A percentile compares a stretch with the other conserved stretches of the same genome.
phyloP scores from a whole-genome alignment of 2,329 filamentous ascomycete genomes.

The Claviceps sp. region DNA sequence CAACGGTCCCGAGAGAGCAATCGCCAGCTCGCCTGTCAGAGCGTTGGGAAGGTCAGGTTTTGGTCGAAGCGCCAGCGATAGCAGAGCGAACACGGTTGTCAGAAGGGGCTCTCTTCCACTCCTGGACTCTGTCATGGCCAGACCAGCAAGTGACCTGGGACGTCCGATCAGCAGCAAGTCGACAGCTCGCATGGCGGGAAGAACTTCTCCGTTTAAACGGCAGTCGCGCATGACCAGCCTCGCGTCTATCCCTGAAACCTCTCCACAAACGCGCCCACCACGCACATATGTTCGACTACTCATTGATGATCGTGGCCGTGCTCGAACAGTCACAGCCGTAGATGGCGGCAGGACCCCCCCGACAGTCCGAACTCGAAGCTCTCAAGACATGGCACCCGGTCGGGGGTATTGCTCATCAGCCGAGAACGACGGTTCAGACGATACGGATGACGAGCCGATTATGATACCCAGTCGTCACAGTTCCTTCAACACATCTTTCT shows the following conservation, averaged over 20 bases:
- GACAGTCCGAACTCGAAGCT: conserved; percentile 16
- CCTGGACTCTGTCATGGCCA: conserved; percentile 31
- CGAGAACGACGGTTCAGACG: conserved; percentile 40
- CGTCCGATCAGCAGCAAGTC: conserved; percentile 21
- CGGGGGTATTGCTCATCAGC: conserved; percentile 30
- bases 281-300: conserved; percentile 48
- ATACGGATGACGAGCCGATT: conserved; percentile 51
- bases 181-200: conserved; percentile 28
- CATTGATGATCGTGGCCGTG: conserved; percentile 48
- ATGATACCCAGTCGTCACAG: conserved; percentile 47
- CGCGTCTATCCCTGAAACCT: conserved; percentile 44
- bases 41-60: conserved; percentile 33
- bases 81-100: conserved; percentile 29
- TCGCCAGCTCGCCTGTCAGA: conserved; percentile 39
- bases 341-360: conserved; percentile 18
- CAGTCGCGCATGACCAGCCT: conserved; percentile 38
- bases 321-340: conserved; percentile 39
- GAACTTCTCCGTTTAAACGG: conserved; percentile 38
- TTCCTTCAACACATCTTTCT: conserved; percentile 41
- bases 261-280: conserved; percentile 24
- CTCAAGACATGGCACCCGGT: conserved; percentile 16
- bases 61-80: conserved; percentile 42
- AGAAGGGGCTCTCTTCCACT: conserved; percentile 29
- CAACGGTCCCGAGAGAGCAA: conserved; percentile 27
- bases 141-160: conserved; percentile 16